Conservation (phyloP, 768 basidiomycete species). For the Megacollybia marginata region DNA sequence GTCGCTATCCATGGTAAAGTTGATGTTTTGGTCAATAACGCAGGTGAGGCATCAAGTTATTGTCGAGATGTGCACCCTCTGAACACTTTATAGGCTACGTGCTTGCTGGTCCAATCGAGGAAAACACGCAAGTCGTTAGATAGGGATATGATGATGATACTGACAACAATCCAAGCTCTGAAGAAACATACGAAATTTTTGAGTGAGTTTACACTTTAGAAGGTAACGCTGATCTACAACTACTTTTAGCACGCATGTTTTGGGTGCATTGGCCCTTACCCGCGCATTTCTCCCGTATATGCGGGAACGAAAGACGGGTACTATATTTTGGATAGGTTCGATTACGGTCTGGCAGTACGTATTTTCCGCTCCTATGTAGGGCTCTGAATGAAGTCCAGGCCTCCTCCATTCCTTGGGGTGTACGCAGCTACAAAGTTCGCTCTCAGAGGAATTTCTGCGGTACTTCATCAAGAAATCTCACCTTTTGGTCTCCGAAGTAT, state of each 20-base stretch:
- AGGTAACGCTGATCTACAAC: neutral
- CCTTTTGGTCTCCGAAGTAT: conserved; percentile 30
- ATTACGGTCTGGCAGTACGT: conserved; percentile 30
- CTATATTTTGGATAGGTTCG: conserved; percentile 37
- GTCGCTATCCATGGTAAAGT: conserved; percentile 14
- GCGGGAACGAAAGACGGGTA: conserved; percentile 33
- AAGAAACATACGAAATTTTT: conserved; percentile 31
- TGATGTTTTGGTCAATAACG: conserved; percentile 20
- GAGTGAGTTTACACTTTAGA: conserved; percentile 17
- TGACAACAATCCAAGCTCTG: conserved; percentile 24
- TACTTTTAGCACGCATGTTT: conserved; percentile 33
- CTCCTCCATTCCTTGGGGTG: conserved; percentile 24
- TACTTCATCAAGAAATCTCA: conserved; percentile 28
- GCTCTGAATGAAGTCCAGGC: conserved; percentile 8
- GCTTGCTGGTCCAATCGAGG: conserved; percentile 25
- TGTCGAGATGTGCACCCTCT: too few species aligned
- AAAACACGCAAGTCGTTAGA: conserved; percentile 21
- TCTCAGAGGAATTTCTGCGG: conserved; percentile 23
- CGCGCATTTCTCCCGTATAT: conserved; percentile 42
- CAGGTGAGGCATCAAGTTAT: too few species aligned
- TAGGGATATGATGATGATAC: too few species aligned
- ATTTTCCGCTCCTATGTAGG: neutral
- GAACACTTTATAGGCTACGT: conserved; percentile 24
- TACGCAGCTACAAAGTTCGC: conserved; percentile 35
- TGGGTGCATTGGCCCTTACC: conserved; percentile 36